phyloP scores from a whole-genome alignment of 768 basidiomycete species.

The Cubamyces sp. region DNA sequence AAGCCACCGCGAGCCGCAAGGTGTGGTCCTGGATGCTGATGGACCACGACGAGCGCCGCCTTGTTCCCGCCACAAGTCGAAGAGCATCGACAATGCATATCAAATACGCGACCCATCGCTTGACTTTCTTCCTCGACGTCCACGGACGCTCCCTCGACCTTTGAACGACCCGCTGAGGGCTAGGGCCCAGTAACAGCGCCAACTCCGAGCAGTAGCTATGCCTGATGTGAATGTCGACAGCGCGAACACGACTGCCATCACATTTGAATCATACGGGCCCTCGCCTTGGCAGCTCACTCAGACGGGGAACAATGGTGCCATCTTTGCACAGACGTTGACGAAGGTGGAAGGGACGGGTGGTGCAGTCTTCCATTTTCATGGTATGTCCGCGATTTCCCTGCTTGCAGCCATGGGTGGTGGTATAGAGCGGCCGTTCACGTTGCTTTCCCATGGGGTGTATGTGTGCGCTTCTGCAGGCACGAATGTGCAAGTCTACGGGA shows the following conservation, averaged over 20 bases:
- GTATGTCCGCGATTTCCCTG: constrained; percentile 3
- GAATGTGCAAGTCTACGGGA: constrained; percentile 26
- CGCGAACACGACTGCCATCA: constrained; percentile 16
- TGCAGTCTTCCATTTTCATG: constrained; percentile 15
- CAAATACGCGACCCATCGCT: not conserved
- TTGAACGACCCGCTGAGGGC: not conserved
- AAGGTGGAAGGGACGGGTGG: constrained; percentile 12
- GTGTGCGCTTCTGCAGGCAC: constrained; percentile 16
- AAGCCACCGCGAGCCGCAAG: not conserved
- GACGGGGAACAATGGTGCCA: constrained; percentile 12
- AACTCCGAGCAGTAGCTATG: constrained; percentile 11
- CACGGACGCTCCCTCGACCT: not conserved
- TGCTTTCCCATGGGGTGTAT: not conserved
- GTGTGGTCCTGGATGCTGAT: not conserved
- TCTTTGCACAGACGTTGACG: constrained; percentile 22
- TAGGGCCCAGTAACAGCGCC: not conserved
- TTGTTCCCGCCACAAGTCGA: not conserved
- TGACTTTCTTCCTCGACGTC: constrained; percentile 20
- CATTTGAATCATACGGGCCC: constrained; percentile 17
- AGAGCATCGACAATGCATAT: constrained; percentile 2
- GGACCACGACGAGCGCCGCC: not conserved
- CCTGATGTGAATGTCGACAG: constrained; percentile 14
- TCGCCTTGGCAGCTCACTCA: constrained; percentile 11
- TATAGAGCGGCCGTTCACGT: not conserved
- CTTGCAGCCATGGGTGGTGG: too few relatives aligned